phyloP scores from a whole-genome alignment of 345 rosid genomes.

The Citropsis articulata region DNA sequence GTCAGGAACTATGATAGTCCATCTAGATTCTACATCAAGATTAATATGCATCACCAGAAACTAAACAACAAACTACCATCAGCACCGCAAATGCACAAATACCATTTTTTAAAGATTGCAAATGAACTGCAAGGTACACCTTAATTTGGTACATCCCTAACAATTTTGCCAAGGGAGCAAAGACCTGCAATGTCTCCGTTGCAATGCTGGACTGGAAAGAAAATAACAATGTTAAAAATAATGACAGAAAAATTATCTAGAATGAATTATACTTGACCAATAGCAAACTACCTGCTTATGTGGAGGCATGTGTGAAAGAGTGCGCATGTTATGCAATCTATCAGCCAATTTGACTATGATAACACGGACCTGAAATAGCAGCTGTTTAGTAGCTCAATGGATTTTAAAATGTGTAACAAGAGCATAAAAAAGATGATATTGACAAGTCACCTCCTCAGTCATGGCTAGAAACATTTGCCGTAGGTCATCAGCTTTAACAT shows the following conservation, averaged over 20 bases:
- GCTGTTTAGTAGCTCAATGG: constrained; percentile 18
- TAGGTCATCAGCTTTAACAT: constrained; percentile 98
- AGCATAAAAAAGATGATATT: not conserved
- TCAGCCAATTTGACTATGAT: constrained; percentile 98
- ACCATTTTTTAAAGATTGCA: not conserved
- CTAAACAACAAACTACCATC: constrained; percentile 2
- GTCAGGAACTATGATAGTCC: not conserved
- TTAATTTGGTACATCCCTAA: constrained; percentile 97
- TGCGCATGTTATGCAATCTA: constrained; percentile 98
- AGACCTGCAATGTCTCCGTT: constrained; percentile 90
- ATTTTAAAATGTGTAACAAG: constrained; percentile 13
- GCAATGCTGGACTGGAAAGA: constrained; percentile 89
- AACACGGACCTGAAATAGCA: constrained; percentile 78
- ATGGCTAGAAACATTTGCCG: constrained; percentile 97
- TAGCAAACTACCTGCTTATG: constrained; percentile 79
- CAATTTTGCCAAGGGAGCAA: constrained; percentile 96
- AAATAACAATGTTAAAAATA: constrained; percentile 26
- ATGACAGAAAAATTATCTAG: constrained; percentile 10
- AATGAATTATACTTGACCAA: constrained; percentile 11
- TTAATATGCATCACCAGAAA: not conserved
- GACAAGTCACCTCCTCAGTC: constrained; percentile 82
- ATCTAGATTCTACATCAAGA: not conserved
- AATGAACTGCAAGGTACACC: constrained; percentile 39
- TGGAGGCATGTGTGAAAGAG: constrained; percentile 89
- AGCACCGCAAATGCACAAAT: constrained; percentile 4